Conservation (phyloP, 2,329 filamentous ascomycete species). For the Monilinia fructicola region DNA sequence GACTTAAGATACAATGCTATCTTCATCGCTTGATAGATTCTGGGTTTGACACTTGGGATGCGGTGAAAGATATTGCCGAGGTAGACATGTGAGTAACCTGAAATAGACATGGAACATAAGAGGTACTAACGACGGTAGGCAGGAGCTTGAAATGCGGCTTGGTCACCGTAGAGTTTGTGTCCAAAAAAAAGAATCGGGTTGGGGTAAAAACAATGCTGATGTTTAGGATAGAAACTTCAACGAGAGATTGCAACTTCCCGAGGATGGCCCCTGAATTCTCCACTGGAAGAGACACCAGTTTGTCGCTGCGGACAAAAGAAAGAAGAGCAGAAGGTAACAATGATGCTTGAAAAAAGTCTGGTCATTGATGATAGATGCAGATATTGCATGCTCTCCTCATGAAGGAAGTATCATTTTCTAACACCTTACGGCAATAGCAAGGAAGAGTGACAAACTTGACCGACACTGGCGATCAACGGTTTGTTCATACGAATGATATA, state of each 20-base stretch:
- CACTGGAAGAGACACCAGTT: conserved; percentile 1
- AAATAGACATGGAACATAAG: not conserved
- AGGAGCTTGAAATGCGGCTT: conserved; percentile 12
- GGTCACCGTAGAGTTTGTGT: conserved; percentile 19
- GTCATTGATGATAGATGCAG: not conserved
- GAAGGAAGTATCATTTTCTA: not conserved
- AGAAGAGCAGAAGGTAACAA: conserved; percentile 7
- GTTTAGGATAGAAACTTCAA: conserved; percentile 19
- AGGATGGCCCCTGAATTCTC: conserved; percentile 15
- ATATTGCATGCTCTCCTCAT: not conserved
- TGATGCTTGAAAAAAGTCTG: not conserved
- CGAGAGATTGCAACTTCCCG: conserved; percentile 23
- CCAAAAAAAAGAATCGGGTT: too few relatives aligned
- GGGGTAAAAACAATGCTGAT: not conserved
- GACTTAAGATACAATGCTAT: conserved; percentile 14
- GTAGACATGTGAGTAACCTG: conserved; percentile 17
- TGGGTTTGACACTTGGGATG: conserved; percentile 20
- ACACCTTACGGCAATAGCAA: not conserved
- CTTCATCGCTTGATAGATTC: not conserved
- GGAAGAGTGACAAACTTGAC: not conserved
- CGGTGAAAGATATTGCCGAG: conserved; percentile 21
- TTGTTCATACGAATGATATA: not conserved
- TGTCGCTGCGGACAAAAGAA: not conserved
- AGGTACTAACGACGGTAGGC: conserved; percentile 6
- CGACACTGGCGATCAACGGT: not conserved